A percentile compares a stretch with the other conserved stretches of the same genome.
phyloP scores from a whole-genome alignment of 352 stramenopile species.

The Elongisporangium anandrum region DNA sequence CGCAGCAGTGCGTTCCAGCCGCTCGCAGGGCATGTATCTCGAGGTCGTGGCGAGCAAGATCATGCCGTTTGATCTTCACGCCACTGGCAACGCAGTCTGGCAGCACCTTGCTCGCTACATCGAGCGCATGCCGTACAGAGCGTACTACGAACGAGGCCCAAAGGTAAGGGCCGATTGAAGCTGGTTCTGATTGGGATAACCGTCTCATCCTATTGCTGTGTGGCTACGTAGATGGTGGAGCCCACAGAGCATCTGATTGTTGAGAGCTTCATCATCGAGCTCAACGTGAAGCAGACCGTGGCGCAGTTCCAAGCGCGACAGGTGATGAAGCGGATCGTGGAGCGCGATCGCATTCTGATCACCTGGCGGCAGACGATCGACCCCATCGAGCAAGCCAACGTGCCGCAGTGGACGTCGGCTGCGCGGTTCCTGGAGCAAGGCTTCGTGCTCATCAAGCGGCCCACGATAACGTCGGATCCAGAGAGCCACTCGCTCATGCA shows the following conservation, averaged over 20 bases:
- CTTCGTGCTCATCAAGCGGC: conserved; percentile 37
- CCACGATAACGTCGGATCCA: conserved; percentile 19
- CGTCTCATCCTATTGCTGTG: conserved; percentile 13
- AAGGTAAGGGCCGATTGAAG: neutral
- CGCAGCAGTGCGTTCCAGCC: too few relatives aligned
- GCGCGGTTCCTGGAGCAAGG: too few relatives aligned
- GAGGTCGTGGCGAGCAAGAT: conserved; percentile 7
- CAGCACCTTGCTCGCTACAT: conserved; percentile 4
- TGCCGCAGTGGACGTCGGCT: too few relatives aligned
- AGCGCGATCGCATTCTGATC: conserved; percentile 40
- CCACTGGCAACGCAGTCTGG: conserved; percentile 3
- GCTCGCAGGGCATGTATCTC: conserved; percentile 1
- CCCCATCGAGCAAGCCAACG: too few relatives aligned
- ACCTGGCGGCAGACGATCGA: conserved; percentile 52
- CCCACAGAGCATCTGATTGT: conserved; percentile 20
- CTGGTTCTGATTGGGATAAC: neutral
- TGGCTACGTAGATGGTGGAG: conserved; percentile 2
- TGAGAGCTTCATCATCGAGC: conserved; percentile 51
- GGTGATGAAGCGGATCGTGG: conserved; percentile 38
- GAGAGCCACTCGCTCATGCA: conserved; percentile 42
- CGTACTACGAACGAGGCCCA: conserved; percentile 31
- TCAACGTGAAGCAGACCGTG: conserved; percentile 31
- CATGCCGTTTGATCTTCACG: conserved; percentile 6
- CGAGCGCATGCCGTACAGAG: conserved; percentile 19
- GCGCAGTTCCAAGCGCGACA: conserved; percentile 53